phyloP scores from a whole-genome alignment of 2,329 filamentous ascomycete genomes.

The Alternaria tenuissima region DNA sequence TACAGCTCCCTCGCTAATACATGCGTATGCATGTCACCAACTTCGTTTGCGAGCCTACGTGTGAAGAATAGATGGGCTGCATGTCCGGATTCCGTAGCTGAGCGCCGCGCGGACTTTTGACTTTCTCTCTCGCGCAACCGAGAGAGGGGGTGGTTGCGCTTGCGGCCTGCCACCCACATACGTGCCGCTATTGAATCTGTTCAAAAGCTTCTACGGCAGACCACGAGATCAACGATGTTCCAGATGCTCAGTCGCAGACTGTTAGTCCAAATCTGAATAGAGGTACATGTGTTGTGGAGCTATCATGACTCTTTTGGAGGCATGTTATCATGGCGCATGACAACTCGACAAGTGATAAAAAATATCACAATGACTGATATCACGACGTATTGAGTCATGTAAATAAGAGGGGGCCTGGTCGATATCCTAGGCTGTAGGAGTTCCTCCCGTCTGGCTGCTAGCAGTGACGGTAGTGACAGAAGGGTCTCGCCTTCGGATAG shows the following conservation, averaged over 20 bases:
- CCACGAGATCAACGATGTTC: not conserved
- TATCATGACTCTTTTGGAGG: not conserved
- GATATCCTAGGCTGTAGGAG: not conserved
- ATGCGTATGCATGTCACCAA: not conserved
- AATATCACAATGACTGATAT: not conserved
- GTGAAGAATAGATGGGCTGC: not conserved
- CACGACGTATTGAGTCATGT: not conserved
- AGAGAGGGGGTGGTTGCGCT: not conserved
- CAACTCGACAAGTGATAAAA: not conserved
- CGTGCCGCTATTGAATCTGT: not conserved
- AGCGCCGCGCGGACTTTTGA: not conserved
- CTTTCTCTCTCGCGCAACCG: not conserved
- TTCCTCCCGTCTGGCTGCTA: slow-evolving; percentile 2
- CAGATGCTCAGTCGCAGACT: not conserved
- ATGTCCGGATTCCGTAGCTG: not conserved
- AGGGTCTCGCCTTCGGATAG: slow-evolving; percentile 8
- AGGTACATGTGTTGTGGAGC: not conserved
- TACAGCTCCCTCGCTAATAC: not conserved
- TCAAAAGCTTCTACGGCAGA: not conserved
- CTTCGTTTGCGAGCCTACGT: not conserved
- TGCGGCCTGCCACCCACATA: not conserved
- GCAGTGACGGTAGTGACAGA: not conserved
- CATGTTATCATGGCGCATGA: not conserved
- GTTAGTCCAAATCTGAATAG: not conserved
- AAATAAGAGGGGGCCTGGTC: not conserved